A percentile compares a stretch with the other conserved stretches of the same genome.
phyloP scores from a whole-genome alignment of 345 rosid species.

The Arabis hirsuta region DNA sequence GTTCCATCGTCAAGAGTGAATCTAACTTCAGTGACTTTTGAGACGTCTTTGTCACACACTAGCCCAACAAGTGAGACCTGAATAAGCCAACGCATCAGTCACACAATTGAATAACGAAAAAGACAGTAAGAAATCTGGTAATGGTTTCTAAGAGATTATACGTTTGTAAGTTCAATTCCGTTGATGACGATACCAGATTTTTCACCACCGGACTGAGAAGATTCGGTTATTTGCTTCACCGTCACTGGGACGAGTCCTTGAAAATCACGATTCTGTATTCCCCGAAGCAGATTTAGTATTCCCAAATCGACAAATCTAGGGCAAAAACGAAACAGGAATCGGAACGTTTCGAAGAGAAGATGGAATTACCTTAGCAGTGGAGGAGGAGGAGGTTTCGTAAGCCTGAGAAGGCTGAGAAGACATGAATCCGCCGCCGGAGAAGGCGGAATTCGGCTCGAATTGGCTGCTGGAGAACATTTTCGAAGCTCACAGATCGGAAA shows the following conservation, averaged over 20 bases:
- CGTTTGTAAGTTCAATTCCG: slow-evolving; percentile 61
- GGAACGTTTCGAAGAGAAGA: not conserved
- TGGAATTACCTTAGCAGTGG: slow-evolving; percentile 56
- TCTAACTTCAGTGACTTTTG: slow-evolving; percentile 71
- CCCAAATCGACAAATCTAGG: not conserved
- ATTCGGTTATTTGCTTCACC: slow-evolving; percentile 82
- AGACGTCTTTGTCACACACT: slow-evolving; percentile 61
- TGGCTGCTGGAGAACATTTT: slow-evolving; percentile 77
- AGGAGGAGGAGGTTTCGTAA: slow-evolving; percentile 56
- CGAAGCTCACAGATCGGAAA: not conserved
- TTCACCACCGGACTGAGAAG: slow-evolving; percentile 76
- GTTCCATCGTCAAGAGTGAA: slow-evolving; percentile 89
- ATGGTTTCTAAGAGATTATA: not conserved
- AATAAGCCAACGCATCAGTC: not conserved
- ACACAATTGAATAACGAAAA: not conserved
- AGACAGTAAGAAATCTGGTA: not conserved
- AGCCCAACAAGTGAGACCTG: slow-evolving; percentile 82
- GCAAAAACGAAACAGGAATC: no score
- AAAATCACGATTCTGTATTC: slow-evolving; percentile 62
- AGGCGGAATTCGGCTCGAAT: slow-evolving; percentile 57
- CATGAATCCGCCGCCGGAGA: slow-evolving; percentile 72
- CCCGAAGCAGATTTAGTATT: not conserved
- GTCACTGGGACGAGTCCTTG: slow-evolving; percentile 77
- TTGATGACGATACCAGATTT: slow-evolving; percentile 68
- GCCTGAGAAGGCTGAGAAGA: slow-evolving; percentile 66